A percentile compares a stretch with the other conserved stretches of the same genome.
Evolutionary conservation across 2,329 filamentous ascomycete genomes (phyloP).

Genomic region (Gnomoniopsis smithogilvyi): DNA sequence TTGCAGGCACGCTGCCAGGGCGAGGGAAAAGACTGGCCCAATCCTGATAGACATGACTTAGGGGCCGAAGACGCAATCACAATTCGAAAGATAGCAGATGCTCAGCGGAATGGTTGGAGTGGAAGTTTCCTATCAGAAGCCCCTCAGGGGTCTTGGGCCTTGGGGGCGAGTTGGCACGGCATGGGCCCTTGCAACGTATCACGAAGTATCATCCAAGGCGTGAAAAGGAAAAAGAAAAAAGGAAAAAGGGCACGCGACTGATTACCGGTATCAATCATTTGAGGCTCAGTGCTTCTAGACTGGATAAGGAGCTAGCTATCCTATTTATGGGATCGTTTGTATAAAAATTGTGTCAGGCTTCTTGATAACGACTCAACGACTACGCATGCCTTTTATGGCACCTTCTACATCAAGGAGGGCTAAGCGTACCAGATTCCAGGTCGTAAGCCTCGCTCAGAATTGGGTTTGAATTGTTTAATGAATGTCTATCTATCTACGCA

Average conservation of each 20-base stretch:
- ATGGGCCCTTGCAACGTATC: not conserved
- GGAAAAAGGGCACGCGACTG: not conserved
- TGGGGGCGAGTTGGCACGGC: not conserved
- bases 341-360: not conserved
- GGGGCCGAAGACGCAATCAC: not conserved
- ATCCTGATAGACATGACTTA: not conserved
- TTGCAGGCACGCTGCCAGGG: not conserved
- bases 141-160: not conserved
- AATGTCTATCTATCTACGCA: too few relatives aligned
- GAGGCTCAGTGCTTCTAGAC: not conserved
- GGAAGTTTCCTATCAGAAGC: not conserved
- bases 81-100: not conserved
- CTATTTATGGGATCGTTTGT: not conserved
- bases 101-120: not conserved
- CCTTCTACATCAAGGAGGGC: conserved; percentile 14
- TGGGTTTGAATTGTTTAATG: not conserved
- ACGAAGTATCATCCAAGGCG: too few relatives aligned
- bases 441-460: not conserved
- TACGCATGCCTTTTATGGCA: not conserved
- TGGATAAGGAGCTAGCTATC: not conserved
- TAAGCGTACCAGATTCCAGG: not conserved
- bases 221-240: too few relatives aligned
- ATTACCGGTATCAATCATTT: not conserved
- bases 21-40: not conserved
- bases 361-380: not conserved